phyloP scores from a whole-genome alignment of 1,284 basidiomycete genomes.

The Golubevia sp. region DNA sequence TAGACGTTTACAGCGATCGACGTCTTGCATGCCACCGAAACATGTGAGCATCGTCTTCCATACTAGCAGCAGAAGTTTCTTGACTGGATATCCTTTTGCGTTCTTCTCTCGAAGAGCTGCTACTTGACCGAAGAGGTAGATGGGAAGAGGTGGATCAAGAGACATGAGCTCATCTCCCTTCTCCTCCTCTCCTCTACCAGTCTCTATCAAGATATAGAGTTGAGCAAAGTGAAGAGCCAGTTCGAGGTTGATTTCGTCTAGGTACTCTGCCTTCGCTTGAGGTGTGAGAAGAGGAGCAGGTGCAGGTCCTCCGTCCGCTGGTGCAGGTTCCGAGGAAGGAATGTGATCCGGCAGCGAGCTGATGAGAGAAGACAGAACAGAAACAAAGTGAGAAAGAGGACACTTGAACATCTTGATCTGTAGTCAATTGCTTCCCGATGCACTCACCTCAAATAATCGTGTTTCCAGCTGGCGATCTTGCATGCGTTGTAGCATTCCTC shows the following conservation, averaged over 20 bases:
- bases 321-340: conserved; percentile 14
- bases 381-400: neutral
- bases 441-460: conserved; percentile 77
- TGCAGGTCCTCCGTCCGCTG: conserved; percentile 18
- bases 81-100: conserved; percentile 89
- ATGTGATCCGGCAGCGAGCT: conserved; percentile 55
- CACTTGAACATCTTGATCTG: conserved; percentile 13
- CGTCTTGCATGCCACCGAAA: conserved; percentile 87
- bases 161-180: conserved; percentile 62
- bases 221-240: conserved; percentile 54
- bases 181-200: conserved; percentile 41
- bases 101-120: conserved; percentile 89
- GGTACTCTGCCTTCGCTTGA: conserved; percentile 48
- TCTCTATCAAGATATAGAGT: conserved; percentile 58
- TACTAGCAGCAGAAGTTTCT: conserved; percentile 92
- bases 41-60: conserved; percentile 95
- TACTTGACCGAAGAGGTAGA: conserved; percentile 87
- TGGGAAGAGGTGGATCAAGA: conserved; percentile 88
- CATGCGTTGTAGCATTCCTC: conserved; percentile 82
- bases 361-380: conserved; percentile 56
- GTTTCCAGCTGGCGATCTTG: conserved; percentile 85
- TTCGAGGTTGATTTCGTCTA: conserved; percentile 59
- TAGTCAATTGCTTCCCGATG: no score
- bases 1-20: conserved; percentile 79
- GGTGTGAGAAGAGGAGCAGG: conserved; percentile 42